Evolutionary conservation across 2,329 filamentous ascomycete species (phyloP).

Genomic region (Calycina herbarum): DNA sequence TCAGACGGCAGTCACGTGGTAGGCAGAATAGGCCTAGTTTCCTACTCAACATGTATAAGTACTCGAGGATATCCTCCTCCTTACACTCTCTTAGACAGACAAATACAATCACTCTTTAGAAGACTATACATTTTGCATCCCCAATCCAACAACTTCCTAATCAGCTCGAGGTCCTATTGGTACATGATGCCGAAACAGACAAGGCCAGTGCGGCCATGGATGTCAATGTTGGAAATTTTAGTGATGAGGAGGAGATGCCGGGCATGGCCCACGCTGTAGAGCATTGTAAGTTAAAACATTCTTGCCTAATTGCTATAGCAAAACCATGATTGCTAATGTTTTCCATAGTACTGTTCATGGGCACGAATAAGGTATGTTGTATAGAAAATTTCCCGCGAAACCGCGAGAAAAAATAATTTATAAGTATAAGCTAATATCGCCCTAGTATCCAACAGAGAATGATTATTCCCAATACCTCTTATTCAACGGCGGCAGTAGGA

Average conservation of each 20-base stretch:
- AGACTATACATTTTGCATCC: background rate
- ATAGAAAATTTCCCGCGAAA: background rate
- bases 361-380: slow-evolving; percentile 76
- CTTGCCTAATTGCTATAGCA: background rate
- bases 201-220: slow-evolving; percentile 95
- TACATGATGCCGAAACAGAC: slow-evolving; percentile 93
- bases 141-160: slow-evolving; percentile 65
- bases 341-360: slow-evolving; percentile 81
- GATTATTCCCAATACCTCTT: slow-evolving; percentile 93
- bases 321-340: slow-evolving; percentile 26
- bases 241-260: slow-evolving; percentile 85
- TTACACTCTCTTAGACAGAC: background rate
- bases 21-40: background rate
- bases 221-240: slow-evolving; percentile 95
- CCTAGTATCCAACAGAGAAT: slow-evolving; percentile 85
- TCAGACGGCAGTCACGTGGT: background rate
- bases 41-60: background rate
- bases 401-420: background rate
- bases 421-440: slow-evolving; percentile 20
- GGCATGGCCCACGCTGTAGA: slow-evolving; percentile 95
- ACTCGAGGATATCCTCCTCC: background rate
- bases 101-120: background rate
- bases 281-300: slow-evolving; percentile 52
- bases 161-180: slow-evolving; percentile 84
- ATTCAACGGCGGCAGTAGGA: slow-evolving; percentile 85